Conservation (phyloP, 768 basidiomycete genomes). For the Tylopilus felleus region DNA sequence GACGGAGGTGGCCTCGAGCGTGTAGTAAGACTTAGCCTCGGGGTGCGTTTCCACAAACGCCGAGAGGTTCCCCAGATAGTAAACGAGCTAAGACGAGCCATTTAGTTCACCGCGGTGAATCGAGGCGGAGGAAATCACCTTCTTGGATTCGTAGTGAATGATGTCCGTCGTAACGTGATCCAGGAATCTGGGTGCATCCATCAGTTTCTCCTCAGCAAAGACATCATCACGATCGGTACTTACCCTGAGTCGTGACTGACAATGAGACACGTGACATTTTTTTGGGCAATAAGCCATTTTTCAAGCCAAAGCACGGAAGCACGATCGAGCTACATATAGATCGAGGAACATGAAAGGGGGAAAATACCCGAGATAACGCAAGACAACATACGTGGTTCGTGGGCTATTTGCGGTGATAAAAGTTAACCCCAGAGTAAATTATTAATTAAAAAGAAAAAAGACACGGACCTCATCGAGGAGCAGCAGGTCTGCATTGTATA, state of each 20-base stretch:
- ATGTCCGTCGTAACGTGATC: slow-evolving; percentile 96
- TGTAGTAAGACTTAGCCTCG: slow-evolving; percentile 95
- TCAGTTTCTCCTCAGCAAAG: slow-evolving; percentile 6
- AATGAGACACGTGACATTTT: slow-evolving; percentile 85
- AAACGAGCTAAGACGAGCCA: slow-evolving; percentile 61
- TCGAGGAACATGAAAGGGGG: slow-evolving; percentile 16
- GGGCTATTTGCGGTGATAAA: slow-evolving; percentile 49
- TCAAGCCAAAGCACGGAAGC: slow-evolving; percentile 91
- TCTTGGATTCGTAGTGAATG: slow-evolving; percentile 95
- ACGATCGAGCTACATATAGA: slow-evolving; percentile 67
- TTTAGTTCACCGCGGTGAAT: slow-evolving; percentile 17
- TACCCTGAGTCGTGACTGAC: slow-evolving; percentile 96
- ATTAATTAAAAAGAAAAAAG: slow-evolving; percentile 15
- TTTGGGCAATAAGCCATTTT: slow-evolving; percentile 77
- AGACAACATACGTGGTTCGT: slow-evolving; percentile 76
- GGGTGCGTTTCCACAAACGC: slow-evolving; percentile 87
- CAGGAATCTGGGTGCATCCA: slow-evolving; percentile 61
- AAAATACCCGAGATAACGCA: slow-evolving; percentile 16
- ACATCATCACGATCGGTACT: slow-evolving; percentile 29
- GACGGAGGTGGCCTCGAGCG: slow-evolving; percentile 87
- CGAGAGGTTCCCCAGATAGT: slow-evolving; percentile 91
- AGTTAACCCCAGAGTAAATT: slow-evolving; percentile 18
- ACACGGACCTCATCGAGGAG: slow-evolving; percentile 74
- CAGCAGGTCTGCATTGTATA: slow-evolving; percentile 87
- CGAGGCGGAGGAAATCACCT: slow-evolving; percentile 41